phyloP scores from a whole-genome alignment of 495 filamentous ascomycete genomes.

The Aspergillus ellipticus region DNA sequence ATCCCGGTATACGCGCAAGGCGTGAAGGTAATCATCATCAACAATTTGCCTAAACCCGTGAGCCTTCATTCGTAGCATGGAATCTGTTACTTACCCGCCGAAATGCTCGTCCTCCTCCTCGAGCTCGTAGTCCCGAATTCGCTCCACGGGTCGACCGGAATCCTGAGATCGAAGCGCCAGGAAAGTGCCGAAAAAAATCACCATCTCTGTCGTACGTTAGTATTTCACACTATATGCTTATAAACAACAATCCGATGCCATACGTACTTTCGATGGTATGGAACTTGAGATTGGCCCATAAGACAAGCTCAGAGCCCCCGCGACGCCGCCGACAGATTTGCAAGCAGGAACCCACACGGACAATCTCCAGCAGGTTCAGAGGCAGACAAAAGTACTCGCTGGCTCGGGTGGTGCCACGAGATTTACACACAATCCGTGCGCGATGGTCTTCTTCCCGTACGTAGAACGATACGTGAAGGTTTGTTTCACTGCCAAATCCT shows the following conservation, averaged over 20 bases:
- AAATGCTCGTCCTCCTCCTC: slow-evolving; percentile 62
- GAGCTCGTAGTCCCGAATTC: slow-evolving; percentile 57
- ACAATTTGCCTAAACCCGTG: slow-evolving; percentile 56
- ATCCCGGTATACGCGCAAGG: slow-evolving; percentile 69
- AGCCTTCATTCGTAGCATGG: background rate
- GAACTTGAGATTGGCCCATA: slow-evolving; percentile 59
- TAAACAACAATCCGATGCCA: background rate
- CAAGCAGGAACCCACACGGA: slow-evolving; percentile 49
- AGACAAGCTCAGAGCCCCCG: slow-evolving; percentile 37
- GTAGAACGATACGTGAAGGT: slow-evolving; percentile 55
- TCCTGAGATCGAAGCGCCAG: slow-evolving; percentile 72
- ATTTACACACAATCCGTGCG: slow-evolving; percentile 55
- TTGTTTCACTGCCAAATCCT: slow-evolving; percentile 35
- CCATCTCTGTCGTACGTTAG: slow-evolving; percentile 53
- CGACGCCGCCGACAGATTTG: slow-evolving; percentile 50
- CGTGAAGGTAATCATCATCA: slow-evolving; percentile 67
- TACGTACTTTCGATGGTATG: slow-evolving; percentile 54
- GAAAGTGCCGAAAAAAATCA: slow-evolving; percentile 75
- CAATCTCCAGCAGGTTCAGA: slow-evolving; percentile 50
- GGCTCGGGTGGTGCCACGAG: slow-evolving; percentile 30
- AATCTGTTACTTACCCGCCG: slow-evolving; percentile 54
- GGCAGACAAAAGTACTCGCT: slow-evolving; percentile 48
- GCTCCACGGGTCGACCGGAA: slow-evolving; percentile 43
- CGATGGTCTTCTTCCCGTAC: slow-evolving; percentile 50
- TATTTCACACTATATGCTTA: background rate